Base-by-base conservation (phyloP, 2,329 filamentous ascomycete species). In the Penicillium italicum region DNA sequence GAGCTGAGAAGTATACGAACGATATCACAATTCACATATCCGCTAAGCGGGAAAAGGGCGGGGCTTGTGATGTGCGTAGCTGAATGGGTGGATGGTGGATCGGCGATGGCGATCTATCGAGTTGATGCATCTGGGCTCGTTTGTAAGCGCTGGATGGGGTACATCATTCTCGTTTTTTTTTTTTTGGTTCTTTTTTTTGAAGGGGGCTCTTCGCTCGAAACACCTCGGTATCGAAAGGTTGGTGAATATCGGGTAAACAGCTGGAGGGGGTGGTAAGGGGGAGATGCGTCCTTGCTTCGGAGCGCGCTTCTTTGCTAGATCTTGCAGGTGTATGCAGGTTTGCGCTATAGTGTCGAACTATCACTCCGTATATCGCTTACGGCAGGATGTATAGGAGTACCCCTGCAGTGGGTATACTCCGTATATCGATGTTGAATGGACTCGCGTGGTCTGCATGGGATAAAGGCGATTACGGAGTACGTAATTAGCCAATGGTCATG, bases 271-370 rank as follows among this genome's bases (percentile, higher is more conserved):
- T 46, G 9, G 50, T 38, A 52, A 52, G 50, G 50, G 49, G 50
- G 24, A 14, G 18, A 20, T 37, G 20, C 12, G 5, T 37, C 50
- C 50, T 52, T 52, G 41, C 50, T 52, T 52, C 7, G 14, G 38
- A 52, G 50, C 50, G 41, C 50, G 50, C 41, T 52, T 38, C 31
- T 48, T 18, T 38, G 12, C 20, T 34, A 34, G 38, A 43, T 28
- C 28, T 6, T 28, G 26, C 8, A 4, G 18, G 38, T 10, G 8
- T 16, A 34, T 43, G 38, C 18, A 42, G 37, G 14, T 50, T 24
- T 18, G 16, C 5, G 20, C 1, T 36, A 34, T 44, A 28, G 18
- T 22, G 5, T 12, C 3, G 9, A 24, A 24, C 37, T 50, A 50
- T 37, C 28, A 24, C 12, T 16, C 8, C 8, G 8, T 24, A 9